These are phyloP conservation scores for Terfezia claveryi DNA, from an alignment of 495 filamentous ascomycete genomes.

Conservation along the genomic window DNA sequence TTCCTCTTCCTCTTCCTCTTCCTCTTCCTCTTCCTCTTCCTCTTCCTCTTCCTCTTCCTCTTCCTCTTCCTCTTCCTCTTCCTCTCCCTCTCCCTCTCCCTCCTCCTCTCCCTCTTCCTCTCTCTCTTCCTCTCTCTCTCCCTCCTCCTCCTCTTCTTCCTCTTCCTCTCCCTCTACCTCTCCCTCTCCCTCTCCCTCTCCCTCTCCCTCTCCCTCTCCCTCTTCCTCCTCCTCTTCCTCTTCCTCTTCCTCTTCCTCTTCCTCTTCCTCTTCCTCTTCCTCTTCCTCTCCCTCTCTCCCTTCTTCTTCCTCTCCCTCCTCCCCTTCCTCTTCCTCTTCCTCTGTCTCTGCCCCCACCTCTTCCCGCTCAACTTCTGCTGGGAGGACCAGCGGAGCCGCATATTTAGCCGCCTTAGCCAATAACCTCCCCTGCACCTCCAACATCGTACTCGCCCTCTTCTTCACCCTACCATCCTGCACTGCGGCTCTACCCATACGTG, in stretches of 20 bases:
- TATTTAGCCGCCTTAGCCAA: too few species aligned
- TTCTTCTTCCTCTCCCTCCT: not conserved
- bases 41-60: not conserved
- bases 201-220: not conserved
- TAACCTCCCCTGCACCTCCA: too few species aligned
- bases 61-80: not conserved
- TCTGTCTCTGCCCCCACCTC: not conserved
- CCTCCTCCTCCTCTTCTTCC: not conserved
- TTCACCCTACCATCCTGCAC: too few species aligned
- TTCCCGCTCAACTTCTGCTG: not conserved
- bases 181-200: not conserved
- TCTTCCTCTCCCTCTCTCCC: not conserved
- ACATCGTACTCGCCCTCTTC: too few species aligned
- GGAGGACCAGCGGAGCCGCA: too few species aligned
- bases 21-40: not conserved
- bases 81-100: not conserved
- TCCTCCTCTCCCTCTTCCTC: not conserved
- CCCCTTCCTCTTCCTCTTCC: not conserved
- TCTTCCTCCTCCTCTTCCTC: not conserved
- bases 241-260: not conserved
- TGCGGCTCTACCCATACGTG: too few species aligned
- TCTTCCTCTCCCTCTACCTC: not conserved
- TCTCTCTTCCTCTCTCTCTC: not conserved
- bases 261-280: not conserved
- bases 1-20: not conserved